Evolutionary conservation across 176 grass and related monocot species (phyloP), one percentile per base, ranked within the genome.

Genomic region (Sorghum bicolor): DNA sequence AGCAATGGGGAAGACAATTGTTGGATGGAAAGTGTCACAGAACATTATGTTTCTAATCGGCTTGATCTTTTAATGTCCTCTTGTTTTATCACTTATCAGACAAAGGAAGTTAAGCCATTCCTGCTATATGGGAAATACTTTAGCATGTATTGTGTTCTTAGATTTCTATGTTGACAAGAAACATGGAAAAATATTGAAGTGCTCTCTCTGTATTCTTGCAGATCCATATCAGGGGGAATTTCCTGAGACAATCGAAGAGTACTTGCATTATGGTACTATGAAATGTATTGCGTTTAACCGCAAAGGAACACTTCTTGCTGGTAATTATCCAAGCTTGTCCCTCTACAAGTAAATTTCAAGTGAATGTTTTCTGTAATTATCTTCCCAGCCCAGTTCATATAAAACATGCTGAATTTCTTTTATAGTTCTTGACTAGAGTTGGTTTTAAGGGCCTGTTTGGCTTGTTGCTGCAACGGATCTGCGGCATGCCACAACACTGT

Each of bases 221-320:
- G 93, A 99, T 89, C 97, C 93, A 3, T 84, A 94, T 88, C 97
- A 99, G 84, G 93, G 93, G 86, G 97, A 96, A 84, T 99, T 99
- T 66, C 97, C 96, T 3, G 97, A 99, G 85, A 79, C 93, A n/a
- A 99, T 99, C 22, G 97, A 99, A 84, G 97, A 99, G 88, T 99
- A 75, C 85, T 84, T 99, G 93, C 89, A 96, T 78, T 88, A 96
- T 91, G 97, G 93, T 74, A 99, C 75, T 91, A 99, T 99, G 97
- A 99, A 99, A 92, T 99, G 97, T 55, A 91, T 99, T n/a, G 78
- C 97, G 10, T 99, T 99, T 80, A 96, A 99, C 83, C 89, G 93
- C 53, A 85, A 80, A 22, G 97, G 97, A 84, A 94, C 97, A 68
- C 93, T 99, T 77, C 93, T 99, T 89, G 97, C 97, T 55, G 97